A percentile compares a stretch with the other conserved stretches of the same genome.
phyloP scores from a whole-genome alignment of 768 basidiomycete species.

The Pleurotus giganteus region DNA sequence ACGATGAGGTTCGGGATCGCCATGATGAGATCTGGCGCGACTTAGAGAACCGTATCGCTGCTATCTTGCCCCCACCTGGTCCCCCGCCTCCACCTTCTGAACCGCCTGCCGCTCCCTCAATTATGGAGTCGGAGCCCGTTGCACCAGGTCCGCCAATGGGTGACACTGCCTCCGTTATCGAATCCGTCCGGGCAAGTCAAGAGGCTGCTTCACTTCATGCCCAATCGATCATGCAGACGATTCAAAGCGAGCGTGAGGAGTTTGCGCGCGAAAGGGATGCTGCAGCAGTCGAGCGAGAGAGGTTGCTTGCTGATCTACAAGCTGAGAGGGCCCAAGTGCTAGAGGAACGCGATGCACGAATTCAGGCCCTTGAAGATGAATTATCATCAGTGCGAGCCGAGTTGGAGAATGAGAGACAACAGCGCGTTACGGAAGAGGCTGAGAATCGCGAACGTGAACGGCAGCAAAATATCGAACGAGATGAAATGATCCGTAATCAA shows the following conservation, averaged over 20 bases:
- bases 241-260: slow-evolving; percentile 60
- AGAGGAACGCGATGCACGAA: slow-evolving; percentile 53
- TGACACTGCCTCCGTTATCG: slow-evolving; percentile 36
- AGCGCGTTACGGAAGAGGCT: slow-evolving; percentile 55
- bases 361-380: slow-evolving; percentile 61
- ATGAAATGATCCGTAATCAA: slow-evolving; percentile 58
- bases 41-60: slow-evolving; percentile 34
- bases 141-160: slow-evolving; percentile 15
- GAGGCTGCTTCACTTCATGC: slow-evolving; percentile 59
- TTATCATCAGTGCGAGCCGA: slow-evolving; percentile 54
- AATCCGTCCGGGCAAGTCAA: slow-evolving; percentile 39
- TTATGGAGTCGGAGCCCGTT: slow-evolving; percentile 14
- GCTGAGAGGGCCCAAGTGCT: slow-evolving; percentile 45
- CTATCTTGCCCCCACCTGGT: slow-evolving; percentile 28
- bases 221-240: slow-evolving; percentile 55
- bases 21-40: slow-evolving; percentile 45
- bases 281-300: slow-evolving; percentile 52
- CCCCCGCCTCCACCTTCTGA: slow-evolving; percentile 12
- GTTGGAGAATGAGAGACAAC: slow-evolving; percentile 60
- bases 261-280: slow-evolving; percentile 52
- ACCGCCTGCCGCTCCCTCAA: slow-evolving; percentile 1
- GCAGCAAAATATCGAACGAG: slow-evolving; percentile 54
- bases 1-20: slow-evolving; percentile 50
- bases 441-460: slow-evolving; percentile 62
- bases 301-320: slow-evolving; percentile 45